phyloP scores from a whole-genome alignment of 2,329 filamentous ascomycete genomes.

The Immersiporthe knoxdaviesiana region DNA sequence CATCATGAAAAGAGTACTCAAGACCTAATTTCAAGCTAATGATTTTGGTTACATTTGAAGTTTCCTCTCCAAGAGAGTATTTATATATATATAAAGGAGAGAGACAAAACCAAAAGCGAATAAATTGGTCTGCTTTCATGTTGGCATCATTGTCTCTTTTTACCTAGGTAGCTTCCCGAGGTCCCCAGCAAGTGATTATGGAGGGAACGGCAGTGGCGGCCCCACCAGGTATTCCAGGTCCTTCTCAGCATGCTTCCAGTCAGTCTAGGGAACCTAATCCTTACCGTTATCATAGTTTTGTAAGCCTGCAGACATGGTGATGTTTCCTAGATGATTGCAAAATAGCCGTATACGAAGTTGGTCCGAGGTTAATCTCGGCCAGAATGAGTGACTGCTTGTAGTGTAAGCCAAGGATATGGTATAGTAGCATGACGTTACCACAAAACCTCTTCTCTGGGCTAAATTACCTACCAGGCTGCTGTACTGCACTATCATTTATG shows the following conservation, averaged over 20 bases:
- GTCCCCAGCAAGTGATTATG: no score
- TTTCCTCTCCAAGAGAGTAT: no score
- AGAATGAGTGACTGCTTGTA: background rate
- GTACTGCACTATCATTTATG: conserved; percentile 7
- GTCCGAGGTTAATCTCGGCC: conserved; percentile 13
- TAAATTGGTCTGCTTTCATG: background rate
- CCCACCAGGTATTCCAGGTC: no score
- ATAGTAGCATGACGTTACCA: background rate
- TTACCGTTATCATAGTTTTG: background rate
- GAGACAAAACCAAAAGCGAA: no score
- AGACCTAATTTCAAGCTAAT: background rate
- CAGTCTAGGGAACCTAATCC: no score
- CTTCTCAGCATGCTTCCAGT: no score
- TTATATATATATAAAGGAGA: no score
- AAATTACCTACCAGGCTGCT: background rate
- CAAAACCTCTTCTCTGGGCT: background rate
- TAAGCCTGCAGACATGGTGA: background rate
- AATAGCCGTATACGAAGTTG: background rate
- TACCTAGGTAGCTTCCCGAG: no score
- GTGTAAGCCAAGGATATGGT: background rate
- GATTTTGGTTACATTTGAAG: background rate
- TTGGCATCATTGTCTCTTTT: background rate
- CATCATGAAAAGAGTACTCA: background rate
- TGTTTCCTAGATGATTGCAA: background rate
- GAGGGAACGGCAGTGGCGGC: no score